Conservation (phyloP, 352 stramenopile genomes). For the Phytophthora cactorum region DNA sequence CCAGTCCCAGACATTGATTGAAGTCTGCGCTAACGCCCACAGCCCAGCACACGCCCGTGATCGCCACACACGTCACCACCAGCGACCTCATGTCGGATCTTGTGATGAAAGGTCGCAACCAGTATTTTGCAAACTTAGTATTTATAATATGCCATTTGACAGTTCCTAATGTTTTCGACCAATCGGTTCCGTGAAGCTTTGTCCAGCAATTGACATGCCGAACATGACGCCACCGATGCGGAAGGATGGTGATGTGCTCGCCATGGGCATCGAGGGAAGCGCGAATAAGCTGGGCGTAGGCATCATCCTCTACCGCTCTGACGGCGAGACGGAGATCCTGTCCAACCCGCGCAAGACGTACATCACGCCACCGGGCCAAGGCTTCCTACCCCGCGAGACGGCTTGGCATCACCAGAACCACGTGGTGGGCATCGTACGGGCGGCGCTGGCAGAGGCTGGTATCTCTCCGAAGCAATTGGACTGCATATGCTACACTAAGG, state of each 20-base stretch:
- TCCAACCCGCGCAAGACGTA: conserved; percentile 99
- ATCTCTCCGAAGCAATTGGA: conserved; percentile 88
- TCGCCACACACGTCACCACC: neutral
- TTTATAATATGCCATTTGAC: conserved; percentile 1
- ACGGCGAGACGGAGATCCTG: conserved; percentile 93
- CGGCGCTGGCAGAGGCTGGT: conserved; percentile 93
- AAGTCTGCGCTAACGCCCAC: conserved; percentile 34
- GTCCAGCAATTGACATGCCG: conserved; percentile 19
- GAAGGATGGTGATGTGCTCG: conserved; percentile 85
- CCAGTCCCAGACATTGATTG: conserved; percentile 62
- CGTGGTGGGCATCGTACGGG: conserved; percentile 94
- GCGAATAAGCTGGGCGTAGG: conserved; percentile 98
- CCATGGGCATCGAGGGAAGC: conserved; percentile 98
- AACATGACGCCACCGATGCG: conserved; percentile 40
- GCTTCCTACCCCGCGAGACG: conserved; percentile 98
- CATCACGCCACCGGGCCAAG: conserved; percentile 96
- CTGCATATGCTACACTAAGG: conserved; percentile 96
- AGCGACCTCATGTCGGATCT: conserved; percentile 22
- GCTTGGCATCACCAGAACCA: conserved; percentile 99
- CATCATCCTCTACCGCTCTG: conserved; percentile 74
- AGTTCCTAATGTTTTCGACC: conserved; percentile 21
- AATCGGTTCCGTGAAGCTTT: conserved; percentile 28
- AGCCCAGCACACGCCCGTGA: conserved; percentile 12
- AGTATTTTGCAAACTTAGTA: neutral
- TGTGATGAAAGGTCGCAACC: conserved; percentile 35